phyloP scores from a whole-genome alignment of 2,329 filamentous ascomycete genomes.

The Ceratocystis lukuohia region DNA sequence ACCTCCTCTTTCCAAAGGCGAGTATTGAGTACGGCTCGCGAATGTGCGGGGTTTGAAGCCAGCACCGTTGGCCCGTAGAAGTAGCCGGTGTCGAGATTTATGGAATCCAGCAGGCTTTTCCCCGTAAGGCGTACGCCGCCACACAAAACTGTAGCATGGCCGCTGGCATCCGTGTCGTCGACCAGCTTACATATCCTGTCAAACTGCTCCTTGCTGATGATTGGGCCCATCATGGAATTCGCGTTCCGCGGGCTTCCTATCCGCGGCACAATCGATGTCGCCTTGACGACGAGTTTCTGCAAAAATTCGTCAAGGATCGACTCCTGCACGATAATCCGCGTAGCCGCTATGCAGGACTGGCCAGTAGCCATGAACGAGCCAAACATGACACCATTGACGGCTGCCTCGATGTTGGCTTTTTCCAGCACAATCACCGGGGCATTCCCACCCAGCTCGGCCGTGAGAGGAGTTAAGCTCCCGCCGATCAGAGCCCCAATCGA shows the following conservation, averaged over 20 bases:
- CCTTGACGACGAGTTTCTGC: slow-evolving; percentile 40
- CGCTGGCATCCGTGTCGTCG: slow-evolving; percentile 30
- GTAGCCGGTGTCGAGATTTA: slow-evolving; percentile 43
- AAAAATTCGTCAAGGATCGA: slow-evolving; percentile 42
- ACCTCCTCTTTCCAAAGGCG: slow-evolving; percentile 48
- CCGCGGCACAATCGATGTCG: slow-evolving; percentile 29
- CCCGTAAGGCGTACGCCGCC: slow-evolving; percentile 26
- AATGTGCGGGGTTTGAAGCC: slow-evolving; percentile 38
- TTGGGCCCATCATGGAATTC: slow-evolving; percentile 32
- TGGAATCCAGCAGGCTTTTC: slow-evolving; percentile 31
- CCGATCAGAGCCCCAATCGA: slow-evolving; percentile 57
- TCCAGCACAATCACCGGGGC: slow-evolving; percentile 52
- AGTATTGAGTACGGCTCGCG: slow-evolving; percentile 23
- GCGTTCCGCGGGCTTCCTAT: slow-evolving; percentile 28
- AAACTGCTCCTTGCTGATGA: slow-evolving; percentile 26
- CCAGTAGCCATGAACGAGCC: slow-evolving; percentile 41
- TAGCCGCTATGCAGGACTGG: slow-evolving; percentile 47
- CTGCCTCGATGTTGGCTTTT: slow-evolving; percentile 50
- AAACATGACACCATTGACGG: slow-evolving; percentile 38
- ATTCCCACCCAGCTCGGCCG: slow-evolving; percentile 54
- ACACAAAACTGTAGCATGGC: slow-evolving; percentile 23
- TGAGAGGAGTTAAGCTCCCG: slow-evolving; percentile 49
- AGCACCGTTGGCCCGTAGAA: slow-evolving; percentile 25
- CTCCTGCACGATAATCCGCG: slow-evolving; percentile 43
- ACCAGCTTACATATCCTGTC: slow-evolving; percentile 51